Base-by-base conservation (phyloP, 1,284 basidiomycete species). In the Cystobasidium pallidum region DNA sequence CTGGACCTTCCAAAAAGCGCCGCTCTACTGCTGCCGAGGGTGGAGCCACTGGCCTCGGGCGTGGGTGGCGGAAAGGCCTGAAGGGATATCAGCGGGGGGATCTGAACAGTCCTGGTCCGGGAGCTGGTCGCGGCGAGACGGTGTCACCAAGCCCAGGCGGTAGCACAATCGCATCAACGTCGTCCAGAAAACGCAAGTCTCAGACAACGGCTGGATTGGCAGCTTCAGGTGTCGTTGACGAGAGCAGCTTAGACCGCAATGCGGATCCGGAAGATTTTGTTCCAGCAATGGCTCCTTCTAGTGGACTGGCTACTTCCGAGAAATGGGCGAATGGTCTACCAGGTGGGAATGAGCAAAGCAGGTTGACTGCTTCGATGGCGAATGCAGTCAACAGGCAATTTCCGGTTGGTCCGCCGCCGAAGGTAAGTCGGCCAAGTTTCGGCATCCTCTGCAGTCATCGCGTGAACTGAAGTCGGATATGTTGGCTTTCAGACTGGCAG, bases 291-390 rank as follows among this genome's bases (percentile, higher is more conserved):
- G 61, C 61, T 45, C 57, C 68, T 32, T n/a, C 68, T 3, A 51
- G 68, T 32, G 68, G 68, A 3, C 34, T 71, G 6, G 68, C 43
- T 26, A 71, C 68, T 11, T 54, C 59, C 39, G 68, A 71, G 13
- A 71, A 71, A 47, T 71, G 68, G 68, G 59, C 49, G 41, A 71
- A 71, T 57, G 68, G 68, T 3, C 32, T 71, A 24, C 68, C 68
- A 11, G 68, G 68, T 41, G 68, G 68, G 21, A 71, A 71, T 47
- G 68, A 71, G 36, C 68, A 71, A 26, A 59, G 54, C n/a, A 57
- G 68, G 32, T 43, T 51, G 28, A 71, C 68, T 24, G 68, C 68
- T n/a, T 59, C 68, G 30, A 71, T 71, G 68, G 68, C 68, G n/a
- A 57, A 17, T 47, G 68, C 68, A n/a, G 68, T 71, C 6, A 71